Evolutionary conservation across 805 yeast species (phyloP).

Genomic region (Kodamaea laetipori): DNA sequence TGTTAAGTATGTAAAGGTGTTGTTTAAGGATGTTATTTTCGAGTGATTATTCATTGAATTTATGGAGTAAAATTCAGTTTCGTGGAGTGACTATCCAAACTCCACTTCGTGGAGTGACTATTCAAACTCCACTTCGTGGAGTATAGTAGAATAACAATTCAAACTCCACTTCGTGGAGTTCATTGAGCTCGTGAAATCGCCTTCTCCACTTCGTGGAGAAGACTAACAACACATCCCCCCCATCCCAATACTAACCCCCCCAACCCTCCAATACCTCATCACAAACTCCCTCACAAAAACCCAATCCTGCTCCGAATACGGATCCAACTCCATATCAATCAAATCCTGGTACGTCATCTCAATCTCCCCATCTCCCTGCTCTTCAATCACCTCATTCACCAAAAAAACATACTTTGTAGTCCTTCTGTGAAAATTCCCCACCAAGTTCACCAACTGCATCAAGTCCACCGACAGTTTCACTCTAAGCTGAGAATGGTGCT

Average conservation of each 20-base stretch:
- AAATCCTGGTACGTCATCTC: constrained; percentile 45
- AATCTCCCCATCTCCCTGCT: constrained; percentile 24
- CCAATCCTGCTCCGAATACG: constrained; percentile 40
- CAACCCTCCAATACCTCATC: constrained; percentile 34
- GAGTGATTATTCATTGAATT: no score
- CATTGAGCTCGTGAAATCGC: no score
- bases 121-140: no score
- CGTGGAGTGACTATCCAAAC: no score
- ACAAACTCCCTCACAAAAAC: constrained; percentile 40
- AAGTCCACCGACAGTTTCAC: constrained; percentile 20
- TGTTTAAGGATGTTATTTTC: no score
- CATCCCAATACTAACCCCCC: constrained; percentile 35
- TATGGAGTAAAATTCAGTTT: no score
- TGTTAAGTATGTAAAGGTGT: no score
- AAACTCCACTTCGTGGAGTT: no score
- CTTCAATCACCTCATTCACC: constrained; percentile 37
- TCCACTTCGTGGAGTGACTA: no score
- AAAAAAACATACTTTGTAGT: constrained; percentile 30
- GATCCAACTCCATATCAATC: constrained; percentile 45
- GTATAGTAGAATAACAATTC: no score
- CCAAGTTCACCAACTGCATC: constrained; percentile 28
- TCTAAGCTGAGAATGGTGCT: constrained; percentile 21
- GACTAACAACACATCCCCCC: constrained; percentile 37
- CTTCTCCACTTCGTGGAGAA: no score
- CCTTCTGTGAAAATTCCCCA: constrained; percentile 43